Conservation (phyloP, 2,329 filamentous ascomycete genomes). For the Pestalotiopsis sp. region DNA sequence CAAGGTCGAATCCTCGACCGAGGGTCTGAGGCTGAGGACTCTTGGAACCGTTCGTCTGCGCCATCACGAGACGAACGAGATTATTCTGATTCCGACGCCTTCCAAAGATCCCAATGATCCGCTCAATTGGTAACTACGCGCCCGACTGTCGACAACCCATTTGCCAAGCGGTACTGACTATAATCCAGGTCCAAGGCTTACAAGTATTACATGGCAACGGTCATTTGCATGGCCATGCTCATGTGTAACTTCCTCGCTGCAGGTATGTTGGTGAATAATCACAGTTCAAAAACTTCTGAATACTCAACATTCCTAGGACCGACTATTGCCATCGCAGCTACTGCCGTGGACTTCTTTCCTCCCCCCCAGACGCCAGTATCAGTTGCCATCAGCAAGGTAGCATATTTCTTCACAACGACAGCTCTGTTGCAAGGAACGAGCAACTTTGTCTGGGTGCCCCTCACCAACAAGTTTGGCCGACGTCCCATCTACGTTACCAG, state of each 20-base stretch:
- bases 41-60: slow-evolving; percentile 46
- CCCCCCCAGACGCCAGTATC: slow-evolving; percentile 29
- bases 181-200: slow-evolving; percentile 43
- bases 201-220: slow-evolving; percentile 51
- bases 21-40: slow-evolving; percentile 24
- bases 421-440: slow-evolving; percentile 52
- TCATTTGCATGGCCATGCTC: slow-evolving; percentile 56
- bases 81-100: slow-evolving; percentile 35
- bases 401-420: slow-evolving; percentile 57
- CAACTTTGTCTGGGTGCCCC: slow-evolving; percentile 54
- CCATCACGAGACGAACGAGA: slow-evolving; percentile 42
- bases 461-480: slow-evolving; percentile 49
- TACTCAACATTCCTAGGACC: slow-evolving; percentile 34
- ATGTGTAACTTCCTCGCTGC: slow-evolving; percentile 61
- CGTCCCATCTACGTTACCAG: slow-evolving; percentile 48
- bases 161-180: background rate
- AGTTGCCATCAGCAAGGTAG: slow-evolving; percentile 42
- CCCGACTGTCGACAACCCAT: background rate
- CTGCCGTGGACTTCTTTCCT: slow-evolving; percentile 50
- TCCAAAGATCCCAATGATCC: slow-evolving; percentile 40
- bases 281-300: background rate
- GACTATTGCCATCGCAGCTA: slow-evolving; percentile 51
- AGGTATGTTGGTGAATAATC: slow-evolving; percentile 30
- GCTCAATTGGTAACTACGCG: slow-evolving; percentile 32
- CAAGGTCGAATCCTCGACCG: slow-evolving; percentile 4